Evolutionary conservation across 2,329 filamentous ascomycete genomes (phyloP), one percentile per base, ranked within the genome.

Genomic region (Monosporascus cannonballus): DNA sequence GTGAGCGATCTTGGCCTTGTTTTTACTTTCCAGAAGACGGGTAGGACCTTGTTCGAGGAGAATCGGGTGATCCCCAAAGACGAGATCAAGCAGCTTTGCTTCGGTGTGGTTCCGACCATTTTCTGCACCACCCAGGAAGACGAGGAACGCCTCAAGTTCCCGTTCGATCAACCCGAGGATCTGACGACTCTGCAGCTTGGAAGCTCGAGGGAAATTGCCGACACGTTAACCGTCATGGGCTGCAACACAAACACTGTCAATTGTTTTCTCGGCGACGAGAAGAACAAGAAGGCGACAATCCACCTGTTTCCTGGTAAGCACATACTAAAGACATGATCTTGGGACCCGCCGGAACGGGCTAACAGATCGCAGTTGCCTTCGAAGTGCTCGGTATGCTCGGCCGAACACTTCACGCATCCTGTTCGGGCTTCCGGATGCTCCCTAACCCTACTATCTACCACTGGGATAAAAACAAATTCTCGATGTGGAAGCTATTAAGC

Each of bases 351-450:
- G 5, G 6, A 30, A 17, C 22, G 2, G 22, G n/a, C 42, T 46
- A 46, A 46, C 42, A 30, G 14, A 15, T 7, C 6, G 20, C 54
- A 81, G 79, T 84, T 1, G 73, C 77, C 0, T 83, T 83, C 49
- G 80, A 84, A 59, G 71, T 84, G 0, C 62, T 81, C 2, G 80
- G 79, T n/a, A 83, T 84, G 80, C 65, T 83, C 1, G 73, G 74
- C 45, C 71, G 72, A 25, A 73, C 72, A 0, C 68, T 81, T 22
- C 76, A 80, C 50, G 75, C 81, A 22, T 67, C 69, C 6, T 65
- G 75, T 46, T 80, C 71, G 48, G 71, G 69, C 52, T 83, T 78
- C 55, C 77, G 77, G 2, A 75, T 76, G 63, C 69, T 84, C 1
- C 80, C 80, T 0, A 84, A 84, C 55, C 80, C 80, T 0, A 83